These are phyloP conservation scores for Leccinum pseudoinsigne DNA, from an alignment of 1,284 basidiomycete genomes.

Conservation along the genomic window DNA sequence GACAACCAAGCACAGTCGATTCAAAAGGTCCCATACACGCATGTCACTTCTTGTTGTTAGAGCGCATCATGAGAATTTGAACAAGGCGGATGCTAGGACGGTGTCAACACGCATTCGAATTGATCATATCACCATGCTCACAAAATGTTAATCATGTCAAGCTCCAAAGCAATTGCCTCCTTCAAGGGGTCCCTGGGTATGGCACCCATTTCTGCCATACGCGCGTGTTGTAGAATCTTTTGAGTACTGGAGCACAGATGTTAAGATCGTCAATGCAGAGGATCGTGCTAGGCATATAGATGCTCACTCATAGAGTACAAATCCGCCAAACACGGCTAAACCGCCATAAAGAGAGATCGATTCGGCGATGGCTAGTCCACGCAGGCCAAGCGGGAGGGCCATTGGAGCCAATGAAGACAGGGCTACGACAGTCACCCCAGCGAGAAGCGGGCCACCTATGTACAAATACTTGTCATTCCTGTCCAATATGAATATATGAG, in stretches of 20 bases:
- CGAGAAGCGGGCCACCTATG: constrained; percentile 82
- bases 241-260: constrained; percentile 49
- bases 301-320: constrained; percentile 85
- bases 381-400: constrained; percentile 79
- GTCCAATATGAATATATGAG: constrained; percentile 5
- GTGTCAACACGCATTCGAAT: constrained; percentile 3
- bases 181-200: constrained; percentile 75
- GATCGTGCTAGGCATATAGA: not conserved
- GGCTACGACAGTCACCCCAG: constrained; percentile 85
- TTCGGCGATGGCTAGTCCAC: constrained; percentile 77
- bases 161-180: constrained; percentile 78
- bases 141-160: constrained; percentile 91
- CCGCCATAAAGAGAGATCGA: constrained; percentile 83
- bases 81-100: constrained; percentile 70
- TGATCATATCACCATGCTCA: constrained; percentile 34
- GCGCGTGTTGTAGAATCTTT: constrained; percentile 79
- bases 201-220: constrained; percentile 67
- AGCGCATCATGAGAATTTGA: constrained; percentile 74
- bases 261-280: constrained; percentile 2
- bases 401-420: constrained; percentile 85
- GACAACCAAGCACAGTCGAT: not conserved
- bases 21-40: not conserved
- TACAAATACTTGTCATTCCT: constrained; percentile 86
- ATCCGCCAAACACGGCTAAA: constrained; percentile 84
- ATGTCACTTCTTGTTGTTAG: constrained; percentile 47